Evolutionary conservation across 2,329 filamentous ascomycete genomes (phyloP), one percentile per base, ranked within the genome.

Genomic region (Fusarium graminum): DNA sequence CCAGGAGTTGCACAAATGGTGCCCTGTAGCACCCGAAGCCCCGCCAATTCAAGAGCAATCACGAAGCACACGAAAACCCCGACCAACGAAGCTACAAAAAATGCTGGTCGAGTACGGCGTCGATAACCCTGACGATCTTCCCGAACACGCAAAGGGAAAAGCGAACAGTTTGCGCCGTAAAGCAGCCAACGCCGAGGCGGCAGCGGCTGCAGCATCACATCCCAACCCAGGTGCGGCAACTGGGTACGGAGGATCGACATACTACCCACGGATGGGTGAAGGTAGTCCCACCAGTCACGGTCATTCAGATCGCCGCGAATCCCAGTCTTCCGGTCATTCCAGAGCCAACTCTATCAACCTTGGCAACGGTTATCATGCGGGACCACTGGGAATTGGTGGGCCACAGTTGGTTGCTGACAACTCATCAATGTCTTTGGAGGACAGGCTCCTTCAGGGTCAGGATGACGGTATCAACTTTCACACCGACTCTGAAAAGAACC

Each of bases 11-110:
- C 95, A 99, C 79, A 96, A 93, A 75, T 97, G 92, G 91, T 93
- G 90, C 38, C 94, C 94, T 4, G 92, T 98, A 26, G 94, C 95
- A 3, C 91, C 93, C 0, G 86, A 92, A 14, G 84, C 95, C 13
- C 95, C 95, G 5, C 94, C 94, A 22, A 89, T 96, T 36, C 84
- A 97, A 11, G 91, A 97, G 63, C 87, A 90, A 16, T 98, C 94
- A 1, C 86, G 94, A 65, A 97, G 94, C 47, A 99, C 95, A 6
- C 88, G 95, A 59, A 99, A 99, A 78, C 95, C 95, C 39, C 89
- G 95, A 10, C 95, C 95, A 10, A 99, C 95, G 0, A 99, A 99
- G 79, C 87, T 97, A 68, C 94, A 98, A 77, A 98, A 97, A 81
- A 87, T 98, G 73, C 90, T 99, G 83, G 89, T 89, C 3, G 91